phyloP scores from a whole-genome alignment of 441 rosid genomes.

The Gossypium gossypioides region DNA sequence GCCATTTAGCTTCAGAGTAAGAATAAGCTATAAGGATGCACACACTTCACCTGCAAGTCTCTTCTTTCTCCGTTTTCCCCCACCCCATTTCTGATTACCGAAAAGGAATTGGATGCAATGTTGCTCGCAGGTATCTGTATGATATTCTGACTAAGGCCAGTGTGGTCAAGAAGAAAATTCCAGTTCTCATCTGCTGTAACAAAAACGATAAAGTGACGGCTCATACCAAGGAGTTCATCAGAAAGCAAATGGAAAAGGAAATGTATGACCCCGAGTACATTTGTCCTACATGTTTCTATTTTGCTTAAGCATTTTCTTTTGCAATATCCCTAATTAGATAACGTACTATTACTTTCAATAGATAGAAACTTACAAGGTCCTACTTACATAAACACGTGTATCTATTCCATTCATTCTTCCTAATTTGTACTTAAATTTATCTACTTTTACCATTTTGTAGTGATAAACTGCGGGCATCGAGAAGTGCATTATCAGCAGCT shows the following conservation, averaged over 20 bases:
- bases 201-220: slow-evolving; percentile 89
- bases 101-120: neutral
- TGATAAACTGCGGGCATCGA: slow-evolving; percentile 64
- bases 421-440: neutral
- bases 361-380: neutral
- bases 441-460: slow-evolving; percentile 29
- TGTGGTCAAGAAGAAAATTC: slow-evolving; percentile 64
- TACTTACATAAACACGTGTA: neutral
- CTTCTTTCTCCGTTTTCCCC: neutral
- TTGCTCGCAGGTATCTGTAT: slow-evolving; percentile 58
- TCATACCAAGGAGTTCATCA: slow-evolving; percentile 78
- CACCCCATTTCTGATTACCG: neutral
- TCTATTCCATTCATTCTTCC: neutral
- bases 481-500: slow-evolving; percentile 66
- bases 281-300: neutral
- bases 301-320: neutral
- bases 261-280: slow-evolving; percentile 38
- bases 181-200: slow-evolving; percentile 73
- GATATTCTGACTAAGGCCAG: slow-evolving; percentile 72
- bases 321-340: neutral
- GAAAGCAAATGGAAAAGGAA: slow-evolving; percentile 90
- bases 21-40: neutral
- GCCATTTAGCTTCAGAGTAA: slow-evolving; percentile 70
- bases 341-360: neutral
- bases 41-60: neutral